phyloP scores from a whole-genome alignment of 106 monocot genomes.

The Allium fistulosum region DNA sequence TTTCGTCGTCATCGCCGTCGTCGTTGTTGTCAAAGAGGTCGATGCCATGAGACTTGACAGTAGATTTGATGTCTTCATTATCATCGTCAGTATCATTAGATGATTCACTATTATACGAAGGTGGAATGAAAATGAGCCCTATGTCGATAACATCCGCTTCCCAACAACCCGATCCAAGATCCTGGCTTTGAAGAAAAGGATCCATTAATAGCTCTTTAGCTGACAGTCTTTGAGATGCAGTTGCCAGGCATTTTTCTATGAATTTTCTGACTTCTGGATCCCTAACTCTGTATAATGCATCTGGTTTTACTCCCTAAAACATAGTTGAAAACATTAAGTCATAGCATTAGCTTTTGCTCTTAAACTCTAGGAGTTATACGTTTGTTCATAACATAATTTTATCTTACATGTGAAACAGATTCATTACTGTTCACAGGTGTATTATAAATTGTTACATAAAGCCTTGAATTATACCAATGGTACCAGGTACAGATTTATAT shows the following conservation, averaged over 20 bases:
- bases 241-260: conserved; percentile 49
- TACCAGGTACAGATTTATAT: no score
- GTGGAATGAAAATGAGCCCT: conserved; percentile 18
- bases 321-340: not conserved
- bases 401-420: no score
- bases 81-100: not conserved
- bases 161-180: not conserved
- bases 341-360: not conserved
- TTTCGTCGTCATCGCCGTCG: conserved; percentile 21
- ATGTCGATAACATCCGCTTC: conserved; percentile 17
- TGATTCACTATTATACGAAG: conserved; percentile 12
- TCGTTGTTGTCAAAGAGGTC: conserved; percentile 21
- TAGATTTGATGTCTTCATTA: conserved; percentile 12
- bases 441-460: no score
- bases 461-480: no score
- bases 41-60: conserved; percentile 4
- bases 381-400: no score
- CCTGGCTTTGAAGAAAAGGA: conserved; percentile 45
- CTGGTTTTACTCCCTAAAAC: conserved; percentile 39
- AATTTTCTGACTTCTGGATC: conserved; percentile 50
- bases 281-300: conserved; percentile 32
- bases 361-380: not conserved
- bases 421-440: no score
- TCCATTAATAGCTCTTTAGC: conserved; percentile 51
- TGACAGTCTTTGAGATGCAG: conserved; percentile 28